Percentiles rank a stretch among this genome's conserved stretches.
Conservation (phyloP, 1,139 yeast genomes). For the Taiozyma sp. region DNA sequence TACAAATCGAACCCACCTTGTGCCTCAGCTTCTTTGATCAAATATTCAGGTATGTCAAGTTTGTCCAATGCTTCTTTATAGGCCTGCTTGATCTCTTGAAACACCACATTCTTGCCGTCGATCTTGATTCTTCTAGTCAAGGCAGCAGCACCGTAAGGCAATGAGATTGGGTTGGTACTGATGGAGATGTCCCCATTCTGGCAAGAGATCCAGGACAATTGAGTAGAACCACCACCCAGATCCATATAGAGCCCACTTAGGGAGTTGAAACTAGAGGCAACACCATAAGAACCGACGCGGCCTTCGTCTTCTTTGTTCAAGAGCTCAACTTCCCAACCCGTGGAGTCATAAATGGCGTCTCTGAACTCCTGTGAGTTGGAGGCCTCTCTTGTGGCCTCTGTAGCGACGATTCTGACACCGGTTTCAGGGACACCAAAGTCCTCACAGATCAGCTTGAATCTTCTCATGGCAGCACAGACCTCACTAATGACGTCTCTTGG, state of each 20-base stretch:
- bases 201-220: slow-evolving; percentile 58
- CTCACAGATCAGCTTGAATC: slow-evolving; percentile 58
- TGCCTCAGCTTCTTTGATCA: slow-evolving; percentile 39
- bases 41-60: slow-evolving; percentile 38
- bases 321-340: slow-evolving; percentile 57
- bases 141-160: slow-evolving; percentile 67
- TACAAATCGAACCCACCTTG: slow-evolving; percentile 55
- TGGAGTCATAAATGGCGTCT: slow-evolving; percentile 42
- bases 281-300: slow-evolving; percentile 58
- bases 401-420: slow-evolving; percentile 57
- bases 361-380: slow-evolving; percentile 51
- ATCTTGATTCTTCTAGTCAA: slow-evolving; percentile 44
- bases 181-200: slow-evolving; percentile 45
- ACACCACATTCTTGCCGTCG: slow-evolving; percentile 40
- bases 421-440: slow-evolving; percentile 59
- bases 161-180: slow-evolving; percentile 50
- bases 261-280: slow-evolving; percentile 58
- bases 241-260: slow-evolving; percentile 61
- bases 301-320: slow-evolving; percentile 57
- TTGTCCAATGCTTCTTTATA: slow-evolving; percentile 41
- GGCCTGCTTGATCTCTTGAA: slow-evolving; percentile 41
- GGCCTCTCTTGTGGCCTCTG: slow-evolving; percentile 63
- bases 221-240: slow-evolving; percentile 61
- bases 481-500: slow-evolving; percentile 49
- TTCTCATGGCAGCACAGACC: slow-evolving; percentile 50